Base-by-base conservation (phyloP, 2,329 filamentous ascomycete species). In the Pseudogymnoascus sp. region DNA sequence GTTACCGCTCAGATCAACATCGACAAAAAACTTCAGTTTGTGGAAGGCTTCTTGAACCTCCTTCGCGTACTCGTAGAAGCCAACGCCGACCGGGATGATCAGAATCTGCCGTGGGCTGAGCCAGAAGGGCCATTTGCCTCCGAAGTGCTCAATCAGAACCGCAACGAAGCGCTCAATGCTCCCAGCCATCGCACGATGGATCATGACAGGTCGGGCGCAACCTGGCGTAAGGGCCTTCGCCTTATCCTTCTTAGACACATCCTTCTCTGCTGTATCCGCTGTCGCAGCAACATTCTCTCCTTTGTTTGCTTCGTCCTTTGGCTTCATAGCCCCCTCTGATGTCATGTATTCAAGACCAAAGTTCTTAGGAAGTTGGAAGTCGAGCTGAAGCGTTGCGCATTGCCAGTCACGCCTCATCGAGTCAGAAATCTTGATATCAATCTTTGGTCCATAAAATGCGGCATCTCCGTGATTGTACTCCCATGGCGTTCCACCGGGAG, bases 401-500 rank as follows among this genome's bases (percentile, higher is more conserved):
- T 96, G 90, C 79, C 87, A 90, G 65, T 93, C 90, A 74, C 93
- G 85, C 76, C 87, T 86, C 68, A 97, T 80, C 53, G 91, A 91
- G 76, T 97, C 93, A 61, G 87, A 88, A 72, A 99, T 93, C 66
- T 91, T 96, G 72, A 99, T 95, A 71, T 99, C 95, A 70, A 97
- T 96, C 84, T 99, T 99, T 61, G 95, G 95, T 1, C 95, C 95
- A 75, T 99, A 99, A 79, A 97, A 99, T 62, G 95, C 95, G 73
- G 95, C 95, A 71, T 99, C 95, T 63, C 93, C 95, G 65, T 91
- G 89, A 77, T 97, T 96, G 61, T 96, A 81, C 75, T 91, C 89
- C 95, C 95, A 99, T 67, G 86, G 80, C 36, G 86, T 82, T 65
- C 88, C 84, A 61, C 81, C 81, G 59, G 77, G 49, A 67, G 72